A percentile compares a stretch with the other conserved stretches of the same genome.
phyloP scores from a whole-genome alignment of 2,329 filamentous ascomycete genomes.

The Beauveria caledonica region DNA sequence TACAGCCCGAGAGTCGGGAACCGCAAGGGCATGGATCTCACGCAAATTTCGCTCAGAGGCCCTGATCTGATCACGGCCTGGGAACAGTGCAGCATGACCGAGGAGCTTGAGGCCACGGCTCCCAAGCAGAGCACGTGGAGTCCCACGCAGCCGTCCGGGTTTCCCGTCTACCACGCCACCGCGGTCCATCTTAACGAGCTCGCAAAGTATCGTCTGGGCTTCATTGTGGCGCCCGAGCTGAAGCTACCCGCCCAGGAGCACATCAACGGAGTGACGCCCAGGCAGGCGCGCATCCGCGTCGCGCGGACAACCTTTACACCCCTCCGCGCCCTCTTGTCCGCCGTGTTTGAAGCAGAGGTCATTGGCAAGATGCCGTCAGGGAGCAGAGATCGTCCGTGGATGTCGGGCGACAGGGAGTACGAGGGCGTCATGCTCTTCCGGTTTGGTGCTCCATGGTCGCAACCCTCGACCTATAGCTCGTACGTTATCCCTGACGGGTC shows the following conservation, averaged over 20 bases:
- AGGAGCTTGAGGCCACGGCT: not conserved
- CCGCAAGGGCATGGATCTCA: not conserved
- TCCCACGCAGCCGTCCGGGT: not conserved
- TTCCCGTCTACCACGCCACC: not conserved
- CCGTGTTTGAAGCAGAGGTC: not conserved
- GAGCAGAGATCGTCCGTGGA: not conserved
- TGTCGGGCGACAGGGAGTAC: not conserved
- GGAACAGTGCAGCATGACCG: not conserved
- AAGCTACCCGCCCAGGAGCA: not conserved
- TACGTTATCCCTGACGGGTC: not conserved
- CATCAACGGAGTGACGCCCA: not conserved
- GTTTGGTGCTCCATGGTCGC: not conserved
- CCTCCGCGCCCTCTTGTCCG: not conserved
- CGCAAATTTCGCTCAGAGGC: not conserved
- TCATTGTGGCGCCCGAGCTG: no score
- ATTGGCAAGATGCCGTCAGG: not conserved
- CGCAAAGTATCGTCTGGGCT: no score
- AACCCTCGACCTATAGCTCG: not conserved
- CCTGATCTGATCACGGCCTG: not conserved
- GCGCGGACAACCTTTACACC: not conserved
- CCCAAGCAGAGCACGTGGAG: not conserved
- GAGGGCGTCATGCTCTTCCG: not conserved
- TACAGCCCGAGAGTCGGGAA: not conserved
- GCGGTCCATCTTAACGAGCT: not conserved
- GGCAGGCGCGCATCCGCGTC: not conserved